Percentiles rank a stretch among this genome's conserved stretches.
These are phyloP conservation scores for Leishmania major DNA, from an alignment of 208 protist genomes.

Conservation along the genomic window DNA sequence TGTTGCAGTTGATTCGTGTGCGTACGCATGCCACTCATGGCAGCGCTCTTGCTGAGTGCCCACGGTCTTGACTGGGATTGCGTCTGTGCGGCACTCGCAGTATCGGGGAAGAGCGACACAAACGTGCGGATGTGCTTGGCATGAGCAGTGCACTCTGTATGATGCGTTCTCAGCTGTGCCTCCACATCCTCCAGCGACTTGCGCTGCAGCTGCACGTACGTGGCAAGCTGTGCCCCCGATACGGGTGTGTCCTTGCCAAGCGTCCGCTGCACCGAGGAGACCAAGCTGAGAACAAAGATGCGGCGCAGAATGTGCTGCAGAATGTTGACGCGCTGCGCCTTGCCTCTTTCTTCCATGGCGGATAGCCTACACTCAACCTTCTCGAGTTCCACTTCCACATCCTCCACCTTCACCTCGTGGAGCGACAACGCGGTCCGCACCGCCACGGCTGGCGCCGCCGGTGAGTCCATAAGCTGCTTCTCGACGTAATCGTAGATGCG, in stretches of 20 bases:
- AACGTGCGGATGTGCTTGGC: constrained; percentile 19
- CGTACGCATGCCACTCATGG: background rate
- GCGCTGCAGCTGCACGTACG: constrained; percentile 30
- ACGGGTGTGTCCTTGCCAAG: constrained; percentile 25
- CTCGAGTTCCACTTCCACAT: constrained; percentile 24
- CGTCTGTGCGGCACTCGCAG: background rate
- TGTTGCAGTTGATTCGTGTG: background rate
- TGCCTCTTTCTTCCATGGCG: constrained; percentile 22
- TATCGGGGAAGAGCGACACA: constrained; percentile 2
- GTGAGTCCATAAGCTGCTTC: background rate
- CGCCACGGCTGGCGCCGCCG: constrained; percentile 9
- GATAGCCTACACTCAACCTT: constrained; percentile 6
- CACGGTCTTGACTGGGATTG: background rate
- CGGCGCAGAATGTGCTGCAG: constrained; percentile 32
- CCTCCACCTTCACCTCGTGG: constrained; percentile 7
- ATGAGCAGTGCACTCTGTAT: constrained; percentile 10
- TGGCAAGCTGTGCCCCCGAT: constrained; percentile 23
- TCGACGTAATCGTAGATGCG: constrained; percentile 10
- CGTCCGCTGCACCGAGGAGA: constrained; percentile 23
- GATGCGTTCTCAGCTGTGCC: constrained; percentile 26
- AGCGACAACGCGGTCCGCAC: constrained; percentile 7
- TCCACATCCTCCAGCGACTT: constrained; percentile 33
- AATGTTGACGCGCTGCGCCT: constrained; percentile 9
- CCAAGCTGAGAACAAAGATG: constrained; percentile 30
- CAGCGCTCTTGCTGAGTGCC: background rate